phyloP scores from a whole-genome alignment of 768 basidiomycete species.

The Serendipita indica region DNA sequence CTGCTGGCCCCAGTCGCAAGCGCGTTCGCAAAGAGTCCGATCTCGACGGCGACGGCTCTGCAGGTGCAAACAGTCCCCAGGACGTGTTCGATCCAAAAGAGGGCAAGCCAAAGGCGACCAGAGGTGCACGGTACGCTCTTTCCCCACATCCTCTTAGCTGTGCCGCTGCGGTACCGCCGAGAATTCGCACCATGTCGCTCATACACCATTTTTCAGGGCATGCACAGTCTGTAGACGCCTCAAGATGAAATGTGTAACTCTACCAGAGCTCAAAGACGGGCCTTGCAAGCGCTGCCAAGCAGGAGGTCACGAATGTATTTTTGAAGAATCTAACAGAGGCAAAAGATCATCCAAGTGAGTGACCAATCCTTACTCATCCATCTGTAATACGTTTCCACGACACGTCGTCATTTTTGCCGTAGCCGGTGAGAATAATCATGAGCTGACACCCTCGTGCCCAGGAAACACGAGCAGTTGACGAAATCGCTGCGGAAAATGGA shows the following conservation, averaged over 20 bases:
- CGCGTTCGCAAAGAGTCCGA: conserved; percentile 45
- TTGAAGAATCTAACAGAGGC: conserved; percentile 93
- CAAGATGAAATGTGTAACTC: conserved; percentile 79
- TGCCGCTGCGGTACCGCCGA: neutral
- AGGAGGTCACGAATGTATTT: conserved; percentile 81
- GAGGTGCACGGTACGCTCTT: conserved; percentile 58
- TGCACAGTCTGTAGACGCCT: conserved; percentile 84
- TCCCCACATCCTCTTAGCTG: conserved; percentile 3
- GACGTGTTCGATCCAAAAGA: conserved; percentile 37
- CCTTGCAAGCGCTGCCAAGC: conserved; percentile 75
- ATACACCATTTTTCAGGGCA: conserved; percentile 35
- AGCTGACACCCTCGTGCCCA: conserved; percentile 23
- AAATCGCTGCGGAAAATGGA: conserved; percentile 83
- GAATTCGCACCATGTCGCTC: conserved; percentile 13
- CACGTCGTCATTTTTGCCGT: too few species aligned
- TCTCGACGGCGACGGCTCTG: conserved; percentile 33
- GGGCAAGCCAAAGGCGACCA: conserved; percentile 63
- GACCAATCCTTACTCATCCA: neutral
- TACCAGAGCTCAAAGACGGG: conserved; percentile 57
- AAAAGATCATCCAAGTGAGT: conserved; percentile 72
- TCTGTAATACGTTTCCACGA: neutral
- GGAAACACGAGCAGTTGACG: conserved; percentile 72
- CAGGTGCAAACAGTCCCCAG: conserved; percentile 23
- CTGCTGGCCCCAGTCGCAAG: conserved; percentile 26
- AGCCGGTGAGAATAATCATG: conserved; percentile 20